These are phyloP conservation scores for Clarireedia sp. DNA, from an alignment of 2,329 filamentous ascomycete genomes.

Conservation along the genomic window DNA sequence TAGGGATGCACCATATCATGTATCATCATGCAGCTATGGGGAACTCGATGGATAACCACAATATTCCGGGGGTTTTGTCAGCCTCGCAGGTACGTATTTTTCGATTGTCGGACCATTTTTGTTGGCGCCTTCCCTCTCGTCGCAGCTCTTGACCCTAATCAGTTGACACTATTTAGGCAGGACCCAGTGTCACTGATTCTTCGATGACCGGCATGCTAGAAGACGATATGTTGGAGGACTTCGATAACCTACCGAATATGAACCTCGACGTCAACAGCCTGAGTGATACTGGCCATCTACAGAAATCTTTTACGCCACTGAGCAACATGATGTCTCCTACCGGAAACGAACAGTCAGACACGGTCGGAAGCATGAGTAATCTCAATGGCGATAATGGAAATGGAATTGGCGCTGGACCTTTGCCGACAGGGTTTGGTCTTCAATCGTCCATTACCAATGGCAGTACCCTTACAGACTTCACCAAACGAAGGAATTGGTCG, in stretches of 20 bases:
- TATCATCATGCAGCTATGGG: constrained; percentile 21
- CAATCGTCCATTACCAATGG: constrained; percentile 26
- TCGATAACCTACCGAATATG: constrained; percentile 36
- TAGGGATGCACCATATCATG: constrained; percentile 21
- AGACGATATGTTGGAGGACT: constrained; percentile 33
- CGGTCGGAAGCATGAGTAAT: constrained; percentile 1
- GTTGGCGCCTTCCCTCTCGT: not conserved
- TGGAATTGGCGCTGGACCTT: constrained; percentile 26
- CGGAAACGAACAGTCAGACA: constrained; percentile 14
- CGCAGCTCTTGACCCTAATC: not conserved
- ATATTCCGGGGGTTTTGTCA: constrained; percentile 15
- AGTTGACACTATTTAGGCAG: constrained; percentile 10
- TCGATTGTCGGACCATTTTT: not conserved
- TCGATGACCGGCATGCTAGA: constrained; percentile 37
- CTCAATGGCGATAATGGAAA: constrained; percentile 18
- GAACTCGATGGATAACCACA: no score
- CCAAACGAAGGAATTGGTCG: constrained; percentile 69
- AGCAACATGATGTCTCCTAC: constrained; percentile 16
- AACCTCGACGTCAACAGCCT: constrained; percentile 33
- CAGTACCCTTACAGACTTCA: constrained; percentile 57
- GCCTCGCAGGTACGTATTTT: constrained; percentile 22
- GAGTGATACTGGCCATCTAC: constrained; percentile 13
- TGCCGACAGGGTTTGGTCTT: constrained; percentile 26
- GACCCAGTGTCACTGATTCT: constrained; percentile 19
- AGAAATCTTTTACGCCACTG: constrained; percentile 25